Base-by-base conservation (phyloP, 208 protist genomes). In the Leishmania lainsoni region DNA sequence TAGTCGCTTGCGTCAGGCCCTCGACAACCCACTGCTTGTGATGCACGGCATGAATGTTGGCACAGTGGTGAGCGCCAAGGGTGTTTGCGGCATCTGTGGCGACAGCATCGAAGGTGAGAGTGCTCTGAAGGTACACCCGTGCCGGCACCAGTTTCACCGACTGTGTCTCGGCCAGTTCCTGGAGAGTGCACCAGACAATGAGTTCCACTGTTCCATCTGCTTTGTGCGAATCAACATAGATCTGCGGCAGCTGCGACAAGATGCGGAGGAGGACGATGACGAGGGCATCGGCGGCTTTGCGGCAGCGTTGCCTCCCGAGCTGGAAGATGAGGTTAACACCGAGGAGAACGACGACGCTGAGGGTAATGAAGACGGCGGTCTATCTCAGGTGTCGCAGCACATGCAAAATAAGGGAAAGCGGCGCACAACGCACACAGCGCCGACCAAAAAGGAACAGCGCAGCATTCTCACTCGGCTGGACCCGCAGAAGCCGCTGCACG, bases 11-110 rank as follows among this genome's bases (percentile, higher is more conserved):
- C 92, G 96, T 14, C 97, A 99, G 84, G 90, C 96, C 39, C 89
- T 98, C 42, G 96, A 98, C 86, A 95, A 98, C 79, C 96, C 96
- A 54, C 88, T 95, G 76, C 83, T 98, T 63, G 96, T 97, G 26
- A 83, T 96, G 72, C 77, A 92, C 39, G 88, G 86, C 66, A 95
- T 96, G 91, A 84, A 95, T 20, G 84, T 95, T 20, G 91, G 91
- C 39, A 58, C 75, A 26, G 83, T 94, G 54, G 81, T 84, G 63
- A 84, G 96, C 83, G 69, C 72, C n/a, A 93, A 95, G 75, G 93
- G 91, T 16, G 49, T 97, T 22, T 98, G 95, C 79, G 92, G 91
- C 54, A 89, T 98, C 39, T 98, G 95, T 83, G 91, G 88, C 39
- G 95, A 98, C 59, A 81, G 85, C 52, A 51, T 94, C 70, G 86